Evolutionary conservation across 208 protist genomes (phyloP).

Genomic region (Lotmaria passim): DNA sequence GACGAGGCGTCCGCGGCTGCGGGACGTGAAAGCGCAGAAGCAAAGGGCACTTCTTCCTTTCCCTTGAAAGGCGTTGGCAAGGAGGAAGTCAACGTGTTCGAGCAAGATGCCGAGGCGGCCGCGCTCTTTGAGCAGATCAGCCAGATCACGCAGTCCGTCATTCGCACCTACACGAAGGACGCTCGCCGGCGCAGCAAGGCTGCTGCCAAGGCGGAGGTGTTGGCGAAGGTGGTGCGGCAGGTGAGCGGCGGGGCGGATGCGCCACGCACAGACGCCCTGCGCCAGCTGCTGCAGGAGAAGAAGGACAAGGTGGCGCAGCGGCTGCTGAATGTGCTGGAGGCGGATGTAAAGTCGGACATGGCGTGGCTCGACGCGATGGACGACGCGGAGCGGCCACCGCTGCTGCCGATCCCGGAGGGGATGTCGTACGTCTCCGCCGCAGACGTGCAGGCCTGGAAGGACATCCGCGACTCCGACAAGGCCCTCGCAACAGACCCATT

Average conservation of each 20-base stretch:
- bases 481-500: conserved; percentile 67
- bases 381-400: conserved; percentile 80
- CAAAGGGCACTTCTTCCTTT: too few relatives aligned
- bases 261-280: conserved; percentile 37
- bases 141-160: conserved; percentile 41
- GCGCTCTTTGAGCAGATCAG: conserved; percentile 76
- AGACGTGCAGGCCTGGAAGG: conserved; percentile 69
- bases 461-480: conserved; percentile 55
- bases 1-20: not conserved
- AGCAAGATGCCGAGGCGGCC: conserved; percentile 55
- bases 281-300: conserved; percentile 50
- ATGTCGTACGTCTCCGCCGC: conserved; percentile 88
- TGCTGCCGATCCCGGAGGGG: conserved; percentile 81
- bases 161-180: conserved; percentile 29
- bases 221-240: conserved; percentile 35
- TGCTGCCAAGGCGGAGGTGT: conserved; percentile 29
- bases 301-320: conserved; percentile 49
- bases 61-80: not conserved
- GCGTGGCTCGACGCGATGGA: conserved; percentile 83
- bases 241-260: conserved; percentile 18
- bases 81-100: conserved; percentile 53
- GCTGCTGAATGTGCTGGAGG: conserved; percentile 70
- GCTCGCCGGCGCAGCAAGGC: conserved; percentile 38
- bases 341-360: conserved; percentile 74
- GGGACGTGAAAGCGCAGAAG: too few relatives aligned